Evolutionary conservation across 306 rosid genomes (phyloP).

Genomic region (Cicer chorassanicum): DNA sequence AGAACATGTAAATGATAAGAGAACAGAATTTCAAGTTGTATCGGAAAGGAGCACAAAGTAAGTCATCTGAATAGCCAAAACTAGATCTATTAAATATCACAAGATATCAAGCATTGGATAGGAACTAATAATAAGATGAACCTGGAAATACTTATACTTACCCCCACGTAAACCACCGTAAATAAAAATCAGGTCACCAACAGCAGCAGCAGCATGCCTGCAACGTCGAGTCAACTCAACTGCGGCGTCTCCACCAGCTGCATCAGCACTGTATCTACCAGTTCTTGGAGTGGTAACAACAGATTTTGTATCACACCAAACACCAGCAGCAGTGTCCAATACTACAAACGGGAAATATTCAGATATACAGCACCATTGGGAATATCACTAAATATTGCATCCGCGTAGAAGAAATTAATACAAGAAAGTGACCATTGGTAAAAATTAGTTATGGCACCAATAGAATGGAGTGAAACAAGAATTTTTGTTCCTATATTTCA

Average conservation of each 20-base stretch:
- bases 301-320: conserved; percentile 98
- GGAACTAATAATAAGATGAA: conserved; percentile 35
- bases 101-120: conserved; percentile 37
- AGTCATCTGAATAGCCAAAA: conserved; percentile 34
- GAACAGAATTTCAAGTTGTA: conserved; percentile 28
- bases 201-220: conserved; percentile 98
- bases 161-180: conserved; percentile 99
- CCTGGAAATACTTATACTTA: conserved; percentile 46
- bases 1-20: conserved; percentile 26
- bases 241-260: conserved; percentile 99
- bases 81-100: conserved; percentile 28
- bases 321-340: conserved; percentile 99
- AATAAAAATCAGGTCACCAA: conserved; percentile 94
- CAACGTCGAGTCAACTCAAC: conserved; percentile 98
- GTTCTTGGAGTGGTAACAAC: conserved; percentile 96
- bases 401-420: conserved; percentile 26
- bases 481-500: conserved; percentile 11
- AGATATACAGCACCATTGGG: conserved; percentile 38
- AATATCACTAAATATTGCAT: conserved; percentile 22
- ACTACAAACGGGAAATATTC: conserved; percentile 54
- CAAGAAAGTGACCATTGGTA: background rate
- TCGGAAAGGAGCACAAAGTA: conserved; percentile 19
- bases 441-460: conserved; percentile 16
- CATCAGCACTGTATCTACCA: conserved; percentile 98
- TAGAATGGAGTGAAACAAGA: background rate